Evolutionary conservation across 2,329 filamentous ascomycete species (phyloP), one percentile per base, ranked within the genome.

Genomic region (Pseudogymnoascus sp.): DNA sequence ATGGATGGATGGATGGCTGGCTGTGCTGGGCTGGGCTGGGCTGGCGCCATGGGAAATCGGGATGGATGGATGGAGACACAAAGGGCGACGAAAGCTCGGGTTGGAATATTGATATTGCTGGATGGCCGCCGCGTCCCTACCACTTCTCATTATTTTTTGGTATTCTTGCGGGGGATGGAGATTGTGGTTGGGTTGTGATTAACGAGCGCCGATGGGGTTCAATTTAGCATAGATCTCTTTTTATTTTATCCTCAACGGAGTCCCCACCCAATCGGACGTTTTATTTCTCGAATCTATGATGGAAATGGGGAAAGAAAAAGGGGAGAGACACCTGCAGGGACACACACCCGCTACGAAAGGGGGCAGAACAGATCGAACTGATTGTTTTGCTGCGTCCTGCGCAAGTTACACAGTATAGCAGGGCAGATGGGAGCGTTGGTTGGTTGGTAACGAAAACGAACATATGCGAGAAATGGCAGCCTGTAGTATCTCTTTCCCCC

Each of bases 231-330:
- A 53, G 46, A 53, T 53, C 46, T 53, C 25, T 53, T 53, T 53
- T 53, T 53, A 53, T 53, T 50, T 53, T 53, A 53, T 53, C 25
- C 46, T 53, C 46, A 53, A 53, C 46, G 46, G 46, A 53, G 46
- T 53, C 46, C 46, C 46, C 46, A 16, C 25, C 25, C 23, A 31
- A 53, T 31, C 46, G 25, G 46, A 16, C 11, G 8, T 53, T 31
- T 31, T 21, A 21, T 31, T 42, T 53, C 31, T 53, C 46, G 46
- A 53, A 53, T 5, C 11, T 53, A 53, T 53, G 46, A 53, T 53
- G 46, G 46, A 18, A 11, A 53, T 31, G 23, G 46, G 46, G 18
- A 8, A 31, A 1, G 31, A 31, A 2, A 31, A n/a, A n/a, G n/a
- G n/a, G 23, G 10, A 28, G 46, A 50, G 44, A 53, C 1, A 46